These are phyloP conservation scores for Plantago lanceolata DNA, from an alignment of 305 asterid species.

Conservation along the genomic window DNA sequence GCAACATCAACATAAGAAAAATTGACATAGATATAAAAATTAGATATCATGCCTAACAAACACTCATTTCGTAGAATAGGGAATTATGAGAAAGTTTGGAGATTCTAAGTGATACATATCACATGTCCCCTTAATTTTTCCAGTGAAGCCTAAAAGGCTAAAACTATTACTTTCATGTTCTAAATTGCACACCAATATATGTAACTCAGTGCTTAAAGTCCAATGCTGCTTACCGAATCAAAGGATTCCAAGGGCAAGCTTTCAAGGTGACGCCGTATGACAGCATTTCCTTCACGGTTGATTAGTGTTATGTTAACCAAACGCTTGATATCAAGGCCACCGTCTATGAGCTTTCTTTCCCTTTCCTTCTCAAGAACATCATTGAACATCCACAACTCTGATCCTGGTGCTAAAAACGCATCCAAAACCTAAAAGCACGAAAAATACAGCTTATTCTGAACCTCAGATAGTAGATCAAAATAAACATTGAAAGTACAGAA, in stretches of 20 bases:
- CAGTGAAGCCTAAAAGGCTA: slow-evolving; percentile 6
- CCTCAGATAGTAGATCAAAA: slow-evolving; percentile 11
- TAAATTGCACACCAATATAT: slow-evolving; percentile 19
- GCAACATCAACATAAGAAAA: slow-evolving; percentile 12
- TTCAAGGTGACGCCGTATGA: slow-evolving; percentile 81
- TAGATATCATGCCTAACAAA: slow-evolving; percentile 15
- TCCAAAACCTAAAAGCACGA: slow-evolving; percentile 65
- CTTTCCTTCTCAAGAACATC: slow-evolving; percentile 73
- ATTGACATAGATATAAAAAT: slow-evolving; percentile 15
- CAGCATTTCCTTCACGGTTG: slow-evolving; percentile 91
- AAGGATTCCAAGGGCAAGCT: slow-evolving; percentile 90
- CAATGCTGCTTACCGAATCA: slow-evolving; percentile 61
- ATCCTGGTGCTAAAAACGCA: slow-evolving; percentile 75
- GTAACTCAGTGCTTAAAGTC: slow-evolving; percentile 4
- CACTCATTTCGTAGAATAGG: not conserved
- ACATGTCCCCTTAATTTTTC: not conserved
- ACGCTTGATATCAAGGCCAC: slow-evolving; percentile 72
- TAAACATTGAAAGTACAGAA: slow-evolving; percentile 12
- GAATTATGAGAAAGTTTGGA: slow-evolving; percentile 5
- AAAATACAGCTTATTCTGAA: slow-evolving; percentile 12
- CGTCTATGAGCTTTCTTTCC: slow-evolving; percentile 68
- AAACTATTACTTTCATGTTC: slow-evolving; percentile 11
- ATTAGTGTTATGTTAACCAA: slow-evolving; percentile 61
- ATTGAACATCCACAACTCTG: slow-evolving; percentile 95
- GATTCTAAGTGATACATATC: not conserved